Evolutionary conservation across 768 basidiomycete species (phyloP).

Genomic region (Suillus placidus): DNA sequence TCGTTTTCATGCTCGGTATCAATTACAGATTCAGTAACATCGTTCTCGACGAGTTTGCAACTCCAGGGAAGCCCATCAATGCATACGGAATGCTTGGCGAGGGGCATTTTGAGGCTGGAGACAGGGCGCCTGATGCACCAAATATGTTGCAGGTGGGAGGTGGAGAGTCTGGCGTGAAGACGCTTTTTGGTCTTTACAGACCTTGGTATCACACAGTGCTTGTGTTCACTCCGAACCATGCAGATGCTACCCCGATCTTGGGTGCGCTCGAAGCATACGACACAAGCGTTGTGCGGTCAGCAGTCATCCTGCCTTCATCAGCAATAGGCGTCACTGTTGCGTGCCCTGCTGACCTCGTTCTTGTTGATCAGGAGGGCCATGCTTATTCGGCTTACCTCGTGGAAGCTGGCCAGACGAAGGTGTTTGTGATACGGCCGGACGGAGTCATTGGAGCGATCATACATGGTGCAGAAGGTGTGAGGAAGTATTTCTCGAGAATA

Average conservation of each 20-base stretch:
- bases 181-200: conserved; percentile 33
- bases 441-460: conserved; percentile 31
- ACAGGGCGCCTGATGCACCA: conserved; percentile 15
- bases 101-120: conserved; percentile 14
- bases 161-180: conserved; percentile 12
- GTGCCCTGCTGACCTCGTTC: conserved; percentile 28
- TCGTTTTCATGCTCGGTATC: conserved; percentile 35
- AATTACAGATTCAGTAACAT: conserved; percentile 19
- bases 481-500: background rate
- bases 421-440: conserved; percentile 32
- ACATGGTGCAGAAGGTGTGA: conserved; percentile 21
- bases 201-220: conserved; percentile 21
- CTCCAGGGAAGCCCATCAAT: conserved; percentile 1
- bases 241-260: conserved; percentile 12
- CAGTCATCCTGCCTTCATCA: conserved; percentile 9
- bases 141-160: conserved; percentile 21
- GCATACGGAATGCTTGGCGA: conserved; percentile 15
- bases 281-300: background rate
- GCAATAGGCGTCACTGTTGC: background rate
- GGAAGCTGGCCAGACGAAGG: conserved; percentile 31
- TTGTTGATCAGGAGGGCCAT: conserved; percentile 38
- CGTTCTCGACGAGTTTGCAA: conserved; percentile 12
- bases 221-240: conserved; percentile 8
- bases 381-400: conserved; percentile 40
- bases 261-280: background rate